These are phyloP conservation scores for Effrenium voratum DNA, from an alignment of 73 alveolate genomes.

Conservation along the genomic window DNA sequence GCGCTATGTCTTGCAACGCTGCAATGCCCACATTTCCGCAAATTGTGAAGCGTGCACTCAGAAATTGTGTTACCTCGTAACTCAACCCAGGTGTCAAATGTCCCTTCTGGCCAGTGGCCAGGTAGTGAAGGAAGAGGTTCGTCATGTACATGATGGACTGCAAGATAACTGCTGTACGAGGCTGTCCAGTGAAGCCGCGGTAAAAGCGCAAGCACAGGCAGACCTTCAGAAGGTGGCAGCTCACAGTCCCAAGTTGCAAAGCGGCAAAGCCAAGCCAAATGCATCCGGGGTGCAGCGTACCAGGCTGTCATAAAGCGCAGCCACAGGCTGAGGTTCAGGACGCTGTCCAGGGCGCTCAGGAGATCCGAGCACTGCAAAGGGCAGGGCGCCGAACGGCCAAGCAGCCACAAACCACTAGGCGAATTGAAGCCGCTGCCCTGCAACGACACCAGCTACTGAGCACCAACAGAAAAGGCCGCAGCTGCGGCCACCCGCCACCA, in stretches of 20 bases:
- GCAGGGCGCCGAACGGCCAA: not conserved
- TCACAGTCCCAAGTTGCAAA: not conserved
- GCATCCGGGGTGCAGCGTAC: constrained; percentile 42
- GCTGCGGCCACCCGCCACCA: no score
- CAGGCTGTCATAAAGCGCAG: constrained; percentile 84
- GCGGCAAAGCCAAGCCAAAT: not conserved
- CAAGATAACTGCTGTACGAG: constrained; percentile 68
- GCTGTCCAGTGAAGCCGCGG: constrained; percentile 83
- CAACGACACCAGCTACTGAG: no score
- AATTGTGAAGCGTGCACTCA: no score
- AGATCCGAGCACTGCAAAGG: constrained; percentile 58
- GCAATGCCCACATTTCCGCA: no score
- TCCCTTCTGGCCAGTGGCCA: not conserved
- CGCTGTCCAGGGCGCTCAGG: constrained; percentile 44
- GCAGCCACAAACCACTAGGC: no score
- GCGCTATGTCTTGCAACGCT: no score
- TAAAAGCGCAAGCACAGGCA: constrained; percentile 75
- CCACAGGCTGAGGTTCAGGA: constrained; percentile 74
- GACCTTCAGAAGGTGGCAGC: not conserved
- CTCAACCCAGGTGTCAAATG: no score
- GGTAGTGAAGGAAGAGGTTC: constrained; percentile 42
- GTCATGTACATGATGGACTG: constrained; percentile 77
- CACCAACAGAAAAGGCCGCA: no score
- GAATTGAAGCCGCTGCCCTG: no score
- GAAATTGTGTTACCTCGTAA: no score